Percentiles rank a stretch among this genome's conserved stretches.
phyloP scores from a whole-genome alignment of 129 eudicot genomes.

The Glebionis coronaria region DNA sequence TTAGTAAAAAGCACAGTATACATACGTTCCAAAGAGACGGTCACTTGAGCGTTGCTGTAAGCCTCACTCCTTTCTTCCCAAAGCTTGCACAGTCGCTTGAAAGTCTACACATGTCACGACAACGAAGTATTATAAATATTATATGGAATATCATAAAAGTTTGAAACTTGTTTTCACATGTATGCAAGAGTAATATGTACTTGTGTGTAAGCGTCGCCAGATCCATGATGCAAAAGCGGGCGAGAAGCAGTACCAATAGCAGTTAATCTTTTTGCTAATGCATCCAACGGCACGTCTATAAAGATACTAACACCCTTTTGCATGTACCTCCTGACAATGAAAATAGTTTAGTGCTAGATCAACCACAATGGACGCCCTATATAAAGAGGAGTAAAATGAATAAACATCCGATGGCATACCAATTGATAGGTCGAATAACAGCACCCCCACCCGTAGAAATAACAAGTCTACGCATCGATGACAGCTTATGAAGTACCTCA shows the following conservation, averaged over 20 bases:
- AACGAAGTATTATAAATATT: slow-evolving; percentile 1
- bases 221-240: slow-evolving; percentile 76
- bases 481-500: slow-evolving; percentile 62
- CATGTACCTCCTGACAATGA: slow-evolving; percentile 72
- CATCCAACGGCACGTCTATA: slow-evolving; percentile 93
- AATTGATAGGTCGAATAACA: slow-evolving; percentile 88
- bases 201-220: slow-evolving; percentile 74
- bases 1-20: not conserved
- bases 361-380: slow-evolving; percentile 5
- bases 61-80: slow-evolving; percentile 77
- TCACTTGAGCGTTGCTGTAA: slow-evolving; percentile 64
- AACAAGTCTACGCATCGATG: slow-evolving; percentile 53
- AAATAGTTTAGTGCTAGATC: slow-evolving; percentile 4
- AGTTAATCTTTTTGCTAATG: slow-evolving; percentile 81
- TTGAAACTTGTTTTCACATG: not conserved
- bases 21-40: slow-evolving; percentile 84
- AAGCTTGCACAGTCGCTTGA: slow-evolving; percentile 52
- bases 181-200: slow-evolving; percentile 31
- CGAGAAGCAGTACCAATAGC: slow-evolving; percentile 83
- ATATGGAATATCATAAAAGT: not conserved
- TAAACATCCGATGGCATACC: slow-evolving; percentile 40
- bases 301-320: slow-evolving; percentile 72
- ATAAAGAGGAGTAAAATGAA: not conserved
- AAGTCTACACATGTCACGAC: slow-evolving; percentile 42
- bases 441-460: slow-evolving; percentile 98